Evolutionary conservation across 805 yeast species (phyloP), one percentile per base, ranked within the genome.

Genomic region (Crinitomyces ghanaensis): DNA sequence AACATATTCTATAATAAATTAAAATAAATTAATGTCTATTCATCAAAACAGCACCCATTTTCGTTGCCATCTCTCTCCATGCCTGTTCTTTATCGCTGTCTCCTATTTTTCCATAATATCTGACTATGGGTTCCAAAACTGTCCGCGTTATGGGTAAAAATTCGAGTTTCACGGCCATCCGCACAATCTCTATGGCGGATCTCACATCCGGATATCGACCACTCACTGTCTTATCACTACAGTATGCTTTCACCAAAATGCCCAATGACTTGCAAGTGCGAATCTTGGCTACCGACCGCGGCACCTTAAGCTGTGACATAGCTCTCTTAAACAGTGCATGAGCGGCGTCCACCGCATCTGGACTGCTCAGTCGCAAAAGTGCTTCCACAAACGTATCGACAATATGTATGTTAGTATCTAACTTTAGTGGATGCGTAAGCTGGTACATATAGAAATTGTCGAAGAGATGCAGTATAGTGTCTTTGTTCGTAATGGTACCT

Each of bases 381-480:
- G 40, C 37, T 21, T 12, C 22, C 4, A 53, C 54, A 33, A 53
- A 50, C 32, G 34, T 38, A 29, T 51, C 56, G 8, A 39, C 27
- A 4, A 43, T 35, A 4, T 39, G 38, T 17, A 16, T 8, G 16
- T 28, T 6, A 23, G 28, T 19, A 12, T 27, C 11, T 6, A 15
- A 17, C 13, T 4, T 39, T 26, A 12, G 33, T 26, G 7, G 34
- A 14, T 7, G 38, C 5, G n/a, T 18, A 7, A 28, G 7, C 2
- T 22, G 36, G 13, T 35, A 41, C 5, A 19, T 30, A 12, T 34
- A 19, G 33, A 44, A 47, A 19, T 28, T 19, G 13, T 34, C 26
- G 28, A 39, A 51, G 12, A 49, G 39, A 3, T 16, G 15, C 25
- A 33, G 14, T 12, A 46, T 35, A 4, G n/a, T 36, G 2, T 37